Evolutionary conservation across 306 rosid genomes (phyloP), one percentile per base, ranked within the genome.

Genomic region (Dryas octopetala): DNA sequence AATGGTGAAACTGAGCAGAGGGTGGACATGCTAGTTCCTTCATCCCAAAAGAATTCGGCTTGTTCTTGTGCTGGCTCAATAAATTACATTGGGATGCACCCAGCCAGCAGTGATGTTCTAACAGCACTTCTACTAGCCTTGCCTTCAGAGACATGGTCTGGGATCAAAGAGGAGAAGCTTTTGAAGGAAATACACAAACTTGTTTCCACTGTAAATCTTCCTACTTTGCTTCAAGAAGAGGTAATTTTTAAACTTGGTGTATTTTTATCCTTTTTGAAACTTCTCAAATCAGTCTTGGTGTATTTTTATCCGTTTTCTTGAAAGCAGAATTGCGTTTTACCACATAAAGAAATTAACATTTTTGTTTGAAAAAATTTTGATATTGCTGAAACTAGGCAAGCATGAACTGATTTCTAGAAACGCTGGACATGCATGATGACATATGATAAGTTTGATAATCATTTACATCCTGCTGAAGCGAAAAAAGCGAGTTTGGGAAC

Each of bases 201-300:
- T 60, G 87, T 95, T 79, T 87, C 89, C 53, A 79, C 77, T 17
- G 89, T 86, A 76, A 88, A 79, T 66, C 93, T 95, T 76, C 93
- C 98, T 49, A 81, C 83, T 54, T 84, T 95, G 86, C 95, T 95
- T 79, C 97, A 86, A 86, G 96, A 95, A 86, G 98, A 95, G 97
- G 98, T 94, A 85, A 73, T 9, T 70, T 50, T 1, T 9, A 62
- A 10, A 2, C 2, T 23, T 12, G 50, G 50, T 0, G 48, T 48
- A n/a, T 32, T 74, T 66, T 64, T 59, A 68, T 74, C 38, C 3
- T 60, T 38, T 4, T 61, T 12, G n/a, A 43, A 51, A 51, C 51
- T 11, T 60, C 19, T 61, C 5, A 0, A 67, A 66, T 66, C 32
- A 28, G 12, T 63, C 49, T 6, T 40, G n/a, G 38, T 32, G 38